Conservation (phyloP, 2,329 filamentous ascomycete genomes). For the Davidsoniella eucalypti region DNA sequence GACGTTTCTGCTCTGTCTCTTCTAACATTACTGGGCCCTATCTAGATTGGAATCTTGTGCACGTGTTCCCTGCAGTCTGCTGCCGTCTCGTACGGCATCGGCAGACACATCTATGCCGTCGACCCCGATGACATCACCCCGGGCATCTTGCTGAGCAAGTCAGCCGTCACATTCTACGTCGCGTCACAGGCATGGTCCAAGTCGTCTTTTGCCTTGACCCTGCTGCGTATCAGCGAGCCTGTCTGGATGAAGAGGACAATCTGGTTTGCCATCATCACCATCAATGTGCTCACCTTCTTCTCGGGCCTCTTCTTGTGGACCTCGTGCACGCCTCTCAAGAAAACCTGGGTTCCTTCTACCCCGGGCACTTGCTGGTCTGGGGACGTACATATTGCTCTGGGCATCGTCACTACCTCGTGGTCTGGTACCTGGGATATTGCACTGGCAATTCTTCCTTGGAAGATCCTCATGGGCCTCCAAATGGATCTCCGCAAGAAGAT, state of each 20-base stretch:
- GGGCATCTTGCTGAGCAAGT: neutral
- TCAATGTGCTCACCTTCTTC: constrained; percentile 16
- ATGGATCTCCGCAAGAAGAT: constrained; percentile 18
- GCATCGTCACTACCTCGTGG: constrained; percentile 10
- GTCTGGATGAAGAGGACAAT: constrained; percentile 15
- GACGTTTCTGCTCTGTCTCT: neutral
- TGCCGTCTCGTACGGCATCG: constrained; percentile 13
- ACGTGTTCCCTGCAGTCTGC: constrained; percentile 10
- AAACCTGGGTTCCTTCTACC: constrained; percentile 15
- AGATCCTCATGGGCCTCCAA: constrained; percentile 17
- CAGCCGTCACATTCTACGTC: constrained; percentile 4
- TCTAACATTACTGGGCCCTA: neutral
- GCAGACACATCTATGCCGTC: constrained; percentile 13
- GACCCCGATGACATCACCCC: neutral
- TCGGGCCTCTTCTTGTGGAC: constrained; percentile 17
- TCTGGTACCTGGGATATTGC: constrained; percentile 15
- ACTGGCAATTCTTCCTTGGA: constrained; percentile 17
- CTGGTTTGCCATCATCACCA: constrained; percentile 17
- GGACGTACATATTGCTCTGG: constrained; percentile 3
- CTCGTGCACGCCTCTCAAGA: constrained; percentile 16
- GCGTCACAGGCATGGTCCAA: constrained; percentile 13
- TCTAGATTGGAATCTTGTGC: neutral
- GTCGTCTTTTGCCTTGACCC: constrained; percentile 18
- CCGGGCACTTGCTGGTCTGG: constrained; percentile 16
- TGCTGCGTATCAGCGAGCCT: constrained; percentile 17